phyloP scores from a whole-genome alignment of 192 early-diverging fungal genomes.

The Powellomyces hirtus region DNA sequence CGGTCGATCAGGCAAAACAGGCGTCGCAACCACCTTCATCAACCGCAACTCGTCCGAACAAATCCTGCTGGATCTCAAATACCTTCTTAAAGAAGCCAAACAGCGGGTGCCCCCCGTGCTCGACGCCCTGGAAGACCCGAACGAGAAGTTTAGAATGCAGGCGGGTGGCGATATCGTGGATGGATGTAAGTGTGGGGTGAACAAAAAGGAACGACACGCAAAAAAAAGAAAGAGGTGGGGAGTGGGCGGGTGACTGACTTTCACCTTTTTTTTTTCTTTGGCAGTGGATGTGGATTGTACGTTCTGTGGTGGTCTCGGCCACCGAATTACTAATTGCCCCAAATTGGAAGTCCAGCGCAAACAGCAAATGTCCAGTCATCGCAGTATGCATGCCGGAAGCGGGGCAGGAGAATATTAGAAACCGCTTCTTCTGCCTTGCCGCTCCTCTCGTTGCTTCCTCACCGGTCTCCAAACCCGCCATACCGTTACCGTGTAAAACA shows the following conservation, averaged over 20 bases:
- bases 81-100: slow-evolving; percentile 86
- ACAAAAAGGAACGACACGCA: not conserved
- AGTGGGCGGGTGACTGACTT: too few species aligned
- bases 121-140: slow-evolving; percentile 82
- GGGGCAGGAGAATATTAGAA: slow-evolving; percentile 32
- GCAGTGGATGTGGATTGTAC: slow-evolving; percentile 70
- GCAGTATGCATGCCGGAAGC: slow-evolving; percentile 53
- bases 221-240: too few species aligned
- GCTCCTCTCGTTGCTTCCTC: too few species aligned
- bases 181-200: slow-evolving; percentile 14
- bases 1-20: slow-evolving; percentile 93
- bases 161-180: slow-evolving; percentile 49
- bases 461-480: too few species aligned
- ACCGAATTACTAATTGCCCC: slow-evolving; percentile 82
- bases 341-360: slow-evolving; percentile 53
- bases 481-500: too few species aligned
- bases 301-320: slow-evolving; percentile 93
- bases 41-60: slow-evolving; percentile 88
- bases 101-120: slow-evolving; percentile 89
- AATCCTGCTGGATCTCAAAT: slow-evolving; percentile 92
- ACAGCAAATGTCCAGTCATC: slow-evolving; percentile 60
- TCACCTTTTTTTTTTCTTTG: slow-evolving; percentile 24
- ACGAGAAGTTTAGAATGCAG: slow-evolving; percentile 71
- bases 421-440: too few species aligned
- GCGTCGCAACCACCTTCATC: slow-evolving; percentile 96